These are phyloP conservation scores for Aspergillus alliaceus DNA, from an alignment of 2,329 filamentous ascomycete genomes.

Conservation along the genomic window DNA sequence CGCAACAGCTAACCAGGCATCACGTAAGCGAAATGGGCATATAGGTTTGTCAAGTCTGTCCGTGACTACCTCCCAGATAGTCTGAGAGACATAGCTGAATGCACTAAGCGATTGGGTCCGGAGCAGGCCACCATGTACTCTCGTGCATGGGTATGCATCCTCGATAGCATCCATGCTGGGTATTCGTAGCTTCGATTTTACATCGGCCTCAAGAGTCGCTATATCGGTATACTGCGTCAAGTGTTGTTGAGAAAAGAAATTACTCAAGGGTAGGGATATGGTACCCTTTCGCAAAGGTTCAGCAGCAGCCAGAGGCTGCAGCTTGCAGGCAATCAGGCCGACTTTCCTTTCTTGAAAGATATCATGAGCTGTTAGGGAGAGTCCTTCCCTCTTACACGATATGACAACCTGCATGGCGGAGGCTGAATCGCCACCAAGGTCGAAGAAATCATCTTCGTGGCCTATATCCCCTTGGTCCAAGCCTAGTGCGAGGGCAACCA, in stretches of 20 bases:
- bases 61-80: conserved; percentile 2
- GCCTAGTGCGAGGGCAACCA: neutral
- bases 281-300: no score
- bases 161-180: neutral
- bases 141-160: neutral
- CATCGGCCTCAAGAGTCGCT: no score
- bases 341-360: neutral
- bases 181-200: no score
- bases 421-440: conserved; percentile 5
- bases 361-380: neutral
- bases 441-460: conserved; percentile 4
- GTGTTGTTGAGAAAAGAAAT: no score
- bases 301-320: no score
- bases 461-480: neutral
- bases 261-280: no score
- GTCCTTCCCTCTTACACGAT: neutral
- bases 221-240: no score
- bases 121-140: neutral
- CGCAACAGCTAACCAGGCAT: neutral
- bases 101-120: neutral
- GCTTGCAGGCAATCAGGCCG: neutral
- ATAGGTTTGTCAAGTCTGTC: neutral
- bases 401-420: conserved; percentile 4
- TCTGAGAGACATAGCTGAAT: neutral
- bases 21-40: neutral